A percentile compares a stretch with the other conserved stretches of the same genome.
Evolutionary conservation across 495 filamentous ascomycete genomes (phyloP).

Genomic region (Rusavskia elegans): DNA sequence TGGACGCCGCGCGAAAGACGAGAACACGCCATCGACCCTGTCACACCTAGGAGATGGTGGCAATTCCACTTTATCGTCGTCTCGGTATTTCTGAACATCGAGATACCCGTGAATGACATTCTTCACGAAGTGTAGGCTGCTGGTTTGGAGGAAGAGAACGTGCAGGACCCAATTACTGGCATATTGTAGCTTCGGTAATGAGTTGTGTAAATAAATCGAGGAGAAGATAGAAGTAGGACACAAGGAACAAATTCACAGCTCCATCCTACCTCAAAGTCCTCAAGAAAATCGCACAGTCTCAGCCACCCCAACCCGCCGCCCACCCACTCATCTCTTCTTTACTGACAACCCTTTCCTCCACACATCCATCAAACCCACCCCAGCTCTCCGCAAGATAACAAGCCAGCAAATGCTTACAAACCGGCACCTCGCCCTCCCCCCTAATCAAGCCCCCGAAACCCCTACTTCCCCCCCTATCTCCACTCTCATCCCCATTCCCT

Average conservation of each 20-base stretch:
- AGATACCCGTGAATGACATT: no score
- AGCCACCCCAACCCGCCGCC: constrained; percentile 47
- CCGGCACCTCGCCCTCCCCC: constrained; percentile 31
- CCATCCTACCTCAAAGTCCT: background rate
- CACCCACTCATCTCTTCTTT: constrained; percentile 62
- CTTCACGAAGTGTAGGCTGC: no score
- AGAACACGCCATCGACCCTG: no score
- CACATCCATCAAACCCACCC: constrained; percentile 34
- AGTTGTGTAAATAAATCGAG: no score
- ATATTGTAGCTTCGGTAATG: no score
- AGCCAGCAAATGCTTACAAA: constrained; percentile 84
- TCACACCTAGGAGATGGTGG: no score
- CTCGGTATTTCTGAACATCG: no score
- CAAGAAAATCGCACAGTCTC: constrained; percentile 1
- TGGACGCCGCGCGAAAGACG: background rate
- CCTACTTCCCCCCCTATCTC: constrained; percentile 1
- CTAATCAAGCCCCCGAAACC: constrained; percentile 36
- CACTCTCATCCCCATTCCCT: background rate
- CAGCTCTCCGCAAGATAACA: constrained; percentile 63
- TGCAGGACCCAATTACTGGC: no score
- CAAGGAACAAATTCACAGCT: background rate
- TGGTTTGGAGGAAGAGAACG: no score
- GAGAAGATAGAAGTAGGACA: background rate
- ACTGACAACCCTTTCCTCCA: constrained; percentile 35
- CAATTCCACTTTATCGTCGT: no score